Evolutionary conservation across 345 rosid genomes (phyloP), one percentile per base, ranked within the genome.

Genomic region (Ceriops zippeliana): DNA sequence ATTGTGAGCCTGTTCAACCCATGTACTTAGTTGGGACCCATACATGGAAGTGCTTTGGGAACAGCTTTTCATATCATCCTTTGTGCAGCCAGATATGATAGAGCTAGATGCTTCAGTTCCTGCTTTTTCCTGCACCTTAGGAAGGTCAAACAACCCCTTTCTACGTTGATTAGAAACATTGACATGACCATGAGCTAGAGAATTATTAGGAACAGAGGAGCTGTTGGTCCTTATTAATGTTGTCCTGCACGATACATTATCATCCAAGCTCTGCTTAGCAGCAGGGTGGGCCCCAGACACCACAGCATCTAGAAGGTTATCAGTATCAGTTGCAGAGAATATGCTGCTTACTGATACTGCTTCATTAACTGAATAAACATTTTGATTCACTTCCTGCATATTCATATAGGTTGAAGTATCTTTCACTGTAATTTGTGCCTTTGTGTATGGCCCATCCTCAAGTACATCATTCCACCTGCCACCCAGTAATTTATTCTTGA

Each of bases 301-400:
- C 54, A 95, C 96, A 7, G 99, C 99, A 76, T 95, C 99, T 81
- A 95, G 75, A 70, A 95, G 91, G 84, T 95, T 78, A 73, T 87
- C 99, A 24, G 80, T 66, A 31, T 80, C 85, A 38, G 60, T 37
- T 5, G 65, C 80, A 30, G 82, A 70, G 69, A 74, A 71, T 52
- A 76, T 46, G 65, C 75, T 62, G 63, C 51, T 61, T 35, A 70
- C 83, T 26, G 84, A 80, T 52, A 71, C 61, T 65, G 76, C 79
- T 35, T 79, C 82, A 32, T 74, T 78, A 6, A 75, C 73, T 38
- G 91, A 76, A 68, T 71, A 78, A 54, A 80, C 62, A 58, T 70
- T 83, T 17, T 83, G 73, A 77, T 67, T 74, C 69, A 70, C 62
- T 52, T 79, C 86, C 9, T 70, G 82, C 65, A 67, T 73, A 70